phyloP scores from a whole-genome alignment of 306 rosid species.

The Medicago arabica region DNA sequence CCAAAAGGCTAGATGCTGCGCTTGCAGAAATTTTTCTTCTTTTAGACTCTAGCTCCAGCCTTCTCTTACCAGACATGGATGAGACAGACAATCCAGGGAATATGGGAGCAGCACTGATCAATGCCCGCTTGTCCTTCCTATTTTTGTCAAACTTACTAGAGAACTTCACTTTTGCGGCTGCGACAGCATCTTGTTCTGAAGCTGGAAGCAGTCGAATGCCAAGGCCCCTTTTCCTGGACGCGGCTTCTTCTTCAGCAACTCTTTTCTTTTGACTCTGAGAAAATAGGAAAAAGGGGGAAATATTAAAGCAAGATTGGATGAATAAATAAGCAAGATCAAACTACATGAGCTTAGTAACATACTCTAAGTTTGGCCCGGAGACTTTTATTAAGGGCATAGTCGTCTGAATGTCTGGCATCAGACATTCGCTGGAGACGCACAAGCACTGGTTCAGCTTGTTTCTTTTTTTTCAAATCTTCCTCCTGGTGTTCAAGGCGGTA shows the following conservation, averaged over 20 bases:
- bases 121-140: constrained; percentile 73
- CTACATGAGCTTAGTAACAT: constrained; percentile 38
- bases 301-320: constrained; percentile 17
- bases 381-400: constrained; percentile 68
- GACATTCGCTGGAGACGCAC: constrained; percentile 81
- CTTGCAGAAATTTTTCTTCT: constrained; percentile 79
- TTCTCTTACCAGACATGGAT: constrained; percentile 55
- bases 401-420: constrained; percentile 83
- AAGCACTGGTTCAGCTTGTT: constrained; percentile 86
- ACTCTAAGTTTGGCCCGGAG: constrained; percentile 87
- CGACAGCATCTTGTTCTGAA: constrained; percentile 62
- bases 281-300: constrained; percentile 10
- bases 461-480: constrained; percentile 82
- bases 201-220: constrained; percentile 76
- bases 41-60: constrained; percentile 69
- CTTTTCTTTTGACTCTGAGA: constrained; percentile 88
- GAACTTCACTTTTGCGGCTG: constrained; percentile 68
- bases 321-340: constrained; percentile 17
- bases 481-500: constrained; percentile 95
- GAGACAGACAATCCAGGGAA: constrained; percentile 58
- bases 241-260: constrained; percentile 86
- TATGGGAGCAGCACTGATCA: constrained; percentile 67
- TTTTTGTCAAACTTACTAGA: constrained; percentile 69
- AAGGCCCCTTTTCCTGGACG: constrained; percentile 72
- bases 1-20: constrained; percentile 64